Conservation (phyloP, 1,139 yeast species). For the Zhuliangozyma blackwelliae region DNA sequence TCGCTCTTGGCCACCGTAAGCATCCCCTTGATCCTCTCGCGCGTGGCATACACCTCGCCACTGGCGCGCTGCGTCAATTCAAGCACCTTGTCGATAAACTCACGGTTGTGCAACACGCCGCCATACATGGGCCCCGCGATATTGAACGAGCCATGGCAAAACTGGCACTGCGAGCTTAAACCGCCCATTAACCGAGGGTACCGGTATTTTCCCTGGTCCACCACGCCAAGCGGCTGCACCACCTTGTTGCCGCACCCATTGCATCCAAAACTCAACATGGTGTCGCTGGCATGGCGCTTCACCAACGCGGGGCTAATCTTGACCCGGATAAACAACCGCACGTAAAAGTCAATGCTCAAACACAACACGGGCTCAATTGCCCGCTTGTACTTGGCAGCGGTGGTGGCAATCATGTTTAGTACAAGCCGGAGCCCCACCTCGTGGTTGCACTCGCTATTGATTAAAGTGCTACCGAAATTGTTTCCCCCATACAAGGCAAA, state of each 20-base stretch:
- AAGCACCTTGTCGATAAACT: slow-evolving; percentile 62
- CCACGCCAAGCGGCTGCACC: slow-evolving; percentile 67
- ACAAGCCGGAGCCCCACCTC: slow-evolving; percentile 90
- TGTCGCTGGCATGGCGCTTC: slow-evolving; percentile 65
- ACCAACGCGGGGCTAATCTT: slow-evolving; percentile 75
- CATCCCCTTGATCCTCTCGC: slow-evolving; percentile 88
- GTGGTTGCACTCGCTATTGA: slow-evolving; percentile 79
- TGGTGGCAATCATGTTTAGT: slow-evolving; percentile 65
- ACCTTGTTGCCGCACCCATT: slow-evolving; percentile 78
- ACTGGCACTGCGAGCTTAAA: slow-evolving; percentile 54
- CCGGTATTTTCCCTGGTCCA: slow-evolving; percentile 25
- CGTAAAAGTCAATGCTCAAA: slow-evolving; percentile 87
- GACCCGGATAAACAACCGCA: slow-evolving; percentile 77
- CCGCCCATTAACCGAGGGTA: slow-evolving; percentile 43
- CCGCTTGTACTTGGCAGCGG: slow-evolving; percentile 88
- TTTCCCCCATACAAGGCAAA: slow-evolving; percentile 84
- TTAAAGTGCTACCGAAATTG: slow-evolving; percentile 67
- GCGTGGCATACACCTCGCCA: slow-evolving; percentile 63
- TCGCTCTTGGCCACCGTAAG: slow-evolving; percentile 76
- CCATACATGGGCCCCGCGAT: slow-evolving; percentile 98
- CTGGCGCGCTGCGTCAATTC: slow-evolving; percentile 36
- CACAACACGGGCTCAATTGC: slow-evolving; percentile 81
- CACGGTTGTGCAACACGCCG: slow-evolving; percentile 66
- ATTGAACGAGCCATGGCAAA: slow-evolving; percentile 68
- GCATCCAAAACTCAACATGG: slow-evolving; percentile 80